phyloP scores from a whole-genome alignment of 78 protist genomes.

The Chrysochromulina parva region DNA sequence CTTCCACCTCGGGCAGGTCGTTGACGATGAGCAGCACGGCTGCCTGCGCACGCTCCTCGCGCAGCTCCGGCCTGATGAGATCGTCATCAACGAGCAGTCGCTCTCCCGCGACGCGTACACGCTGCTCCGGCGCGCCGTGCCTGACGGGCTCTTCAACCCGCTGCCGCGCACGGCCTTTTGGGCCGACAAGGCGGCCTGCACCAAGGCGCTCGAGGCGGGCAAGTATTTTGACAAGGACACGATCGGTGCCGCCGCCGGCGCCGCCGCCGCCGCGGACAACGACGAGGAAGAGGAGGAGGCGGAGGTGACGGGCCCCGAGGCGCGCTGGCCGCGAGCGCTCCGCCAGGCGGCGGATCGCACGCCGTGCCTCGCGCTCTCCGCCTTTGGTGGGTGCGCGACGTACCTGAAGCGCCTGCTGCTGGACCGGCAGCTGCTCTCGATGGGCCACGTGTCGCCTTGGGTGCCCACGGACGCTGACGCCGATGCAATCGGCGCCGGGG shows the following conservation, averaged over 20 bases:
- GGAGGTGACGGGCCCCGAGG: background rate
- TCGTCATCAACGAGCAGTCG: too few relatives aligned
- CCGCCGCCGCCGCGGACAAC: background rate
- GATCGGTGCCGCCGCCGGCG: background rate
- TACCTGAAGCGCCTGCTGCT: background rate
- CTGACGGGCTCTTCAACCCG: background rate
- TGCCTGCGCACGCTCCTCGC: slow-evolving; percentile 39
- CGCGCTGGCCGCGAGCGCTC: too few relatives aligned
- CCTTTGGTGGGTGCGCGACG: background rate
- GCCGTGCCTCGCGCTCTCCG: background rate
- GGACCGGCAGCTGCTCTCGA: background rate
- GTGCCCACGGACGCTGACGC: background rate
- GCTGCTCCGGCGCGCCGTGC: background rate
- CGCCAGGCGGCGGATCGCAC: background rate
- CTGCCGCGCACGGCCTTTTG: background rate
- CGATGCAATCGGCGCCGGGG: background rate
- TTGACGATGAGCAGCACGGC: background rate
- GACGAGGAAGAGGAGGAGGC: background rate
- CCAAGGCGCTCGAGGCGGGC: background rate
- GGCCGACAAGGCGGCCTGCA: background rate
- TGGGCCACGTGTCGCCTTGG: background rate
- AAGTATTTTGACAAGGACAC: background rate
- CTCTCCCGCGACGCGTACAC: background rate
- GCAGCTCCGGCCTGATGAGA: slow-evolving; percentile 27
- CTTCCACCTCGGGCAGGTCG: slow-evolving; percentile 22